These are phyloP conservation scores for Rhizopus arrhizus DNA, from an alignment of 371 early-diverging fungal genomes.

Conservation along the genomic window DNA sequence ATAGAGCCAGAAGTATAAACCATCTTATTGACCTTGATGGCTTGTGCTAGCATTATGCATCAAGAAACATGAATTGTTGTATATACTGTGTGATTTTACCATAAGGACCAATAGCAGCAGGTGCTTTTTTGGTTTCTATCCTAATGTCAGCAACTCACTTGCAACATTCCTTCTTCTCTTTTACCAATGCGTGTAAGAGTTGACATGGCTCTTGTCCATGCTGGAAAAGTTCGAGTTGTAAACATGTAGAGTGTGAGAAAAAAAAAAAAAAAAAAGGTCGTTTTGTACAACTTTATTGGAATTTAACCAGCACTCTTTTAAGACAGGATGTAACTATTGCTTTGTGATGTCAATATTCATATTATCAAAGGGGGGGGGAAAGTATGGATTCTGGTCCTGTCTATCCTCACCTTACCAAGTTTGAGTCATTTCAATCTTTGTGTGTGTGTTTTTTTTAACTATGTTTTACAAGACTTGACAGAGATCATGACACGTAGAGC, in stretches of 20 bases:
- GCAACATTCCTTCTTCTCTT: not conserved
- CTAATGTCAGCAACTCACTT: not conserved
- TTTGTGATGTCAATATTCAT: no score
- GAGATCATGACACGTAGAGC: no score
- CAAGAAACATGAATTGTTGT: not conserved
- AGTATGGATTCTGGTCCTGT: no score
- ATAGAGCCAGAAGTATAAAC: constrained; percentile 73
- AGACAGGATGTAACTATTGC: not conserved
- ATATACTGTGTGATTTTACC: constrained; percentile 11
- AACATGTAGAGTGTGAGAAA: not conserved
- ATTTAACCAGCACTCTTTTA: not conserved
- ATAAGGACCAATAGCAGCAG: constrained; percentile 41
- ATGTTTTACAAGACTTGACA: no score
- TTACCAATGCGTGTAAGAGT: constrained; percentile 5
- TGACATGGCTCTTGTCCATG: not conserved
- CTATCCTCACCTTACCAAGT: no score
- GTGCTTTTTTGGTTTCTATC: constrained; percentile 27
- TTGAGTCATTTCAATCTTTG: no score
- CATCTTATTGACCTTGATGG: constrained; percentile 71
- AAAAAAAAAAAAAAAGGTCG: not conserved
- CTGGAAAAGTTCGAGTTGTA: not conserved
- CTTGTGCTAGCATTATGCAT: constrained; percentile 37
- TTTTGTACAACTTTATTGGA: not conserved
- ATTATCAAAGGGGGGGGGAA: no score
- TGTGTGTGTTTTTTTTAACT: no score